Conservation (phyloP, 192 early-diverging fungal species). For the Coemansia sp. region DNA sequence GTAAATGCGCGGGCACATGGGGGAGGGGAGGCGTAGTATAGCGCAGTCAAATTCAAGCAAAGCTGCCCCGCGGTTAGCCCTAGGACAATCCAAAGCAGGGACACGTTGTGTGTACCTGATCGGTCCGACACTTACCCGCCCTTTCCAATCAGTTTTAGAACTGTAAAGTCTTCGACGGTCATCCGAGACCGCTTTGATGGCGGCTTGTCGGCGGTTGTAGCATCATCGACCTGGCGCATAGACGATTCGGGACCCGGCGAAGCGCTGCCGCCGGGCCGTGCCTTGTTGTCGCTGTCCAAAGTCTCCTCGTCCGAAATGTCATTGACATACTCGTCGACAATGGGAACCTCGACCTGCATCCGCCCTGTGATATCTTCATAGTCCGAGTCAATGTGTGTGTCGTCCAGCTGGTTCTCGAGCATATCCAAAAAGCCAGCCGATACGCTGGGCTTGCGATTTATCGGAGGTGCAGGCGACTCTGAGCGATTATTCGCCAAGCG, state of each 20-base stretch:
- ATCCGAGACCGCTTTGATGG: slow-evolving; percentile 9
- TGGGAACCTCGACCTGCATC: slow-evolving; percentile 46
- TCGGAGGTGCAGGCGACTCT: slow-evolving; percentile 14
- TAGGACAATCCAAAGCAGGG: not conserved
- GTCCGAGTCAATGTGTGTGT: slow-evolving; percentile 38
- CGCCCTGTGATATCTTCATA: slow-evolving; percentile 47
- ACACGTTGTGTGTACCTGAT: not conserved
- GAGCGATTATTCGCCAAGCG: slow-evolving; percentile 26
- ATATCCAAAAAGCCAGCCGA: slow-evolving; percentile 33
- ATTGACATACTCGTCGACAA: slow-evolving; percentile 47
- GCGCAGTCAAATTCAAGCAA: slow-evolving; percentile 17
- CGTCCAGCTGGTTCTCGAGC: slow-evolving; percentile 48
- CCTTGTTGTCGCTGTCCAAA: not conserved
- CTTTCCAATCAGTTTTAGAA: slow-evolving; percentile 65
- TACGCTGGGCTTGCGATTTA: slow-evolving; percentile 38
- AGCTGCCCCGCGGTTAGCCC: not conserved
- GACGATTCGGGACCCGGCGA: not conserved
- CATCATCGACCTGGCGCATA: not conserved
- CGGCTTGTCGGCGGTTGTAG: not conserved
- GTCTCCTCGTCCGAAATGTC: not conserved
- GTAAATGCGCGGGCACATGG: not conserved
- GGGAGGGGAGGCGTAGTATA: slow-evolving; percentile 8
- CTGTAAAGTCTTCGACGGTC: slow-evolving; percentile 57
- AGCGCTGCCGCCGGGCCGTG: not conserved
- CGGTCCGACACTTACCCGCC: slow-evolving; percentile 50